Evolutionary conservation across 805 yeast species (phyloP).

Genomic region (Yarrowia sp.): DNA sequence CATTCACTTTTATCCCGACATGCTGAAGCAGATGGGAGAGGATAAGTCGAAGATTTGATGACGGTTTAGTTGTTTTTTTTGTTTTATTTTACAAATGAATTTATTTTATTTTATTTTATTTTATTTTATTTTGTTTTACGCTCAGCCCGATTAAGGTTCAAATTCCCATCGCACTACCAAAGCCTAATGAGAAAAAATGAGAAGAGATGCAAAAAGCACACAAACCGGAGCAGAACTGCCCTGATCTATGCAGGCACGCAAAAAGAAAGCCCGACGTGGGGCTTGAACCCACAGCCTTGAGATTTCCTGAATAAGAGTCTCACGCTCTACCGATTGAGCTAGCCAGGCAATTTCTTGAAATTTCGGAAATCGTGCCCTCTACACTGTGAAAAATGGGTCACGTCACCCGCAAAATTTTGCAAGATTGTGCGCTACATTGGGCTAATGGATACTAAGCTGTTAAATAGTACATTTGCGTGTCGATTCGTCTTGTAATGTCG

Average conservation of each 20-base stretch:
- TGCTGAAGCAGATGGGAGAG: not conserved
- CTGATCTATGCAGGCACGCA: not conserved
- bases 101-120: too few species aligned
- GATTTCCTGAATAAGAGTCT: conserved; percentile 14
- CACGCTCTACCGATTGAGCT: conserved; percentile 26
- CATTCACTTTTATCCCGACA: not conserved
- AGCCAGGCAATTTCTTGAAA: conserved; percentile 3
- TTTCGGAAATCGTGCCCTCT: not conserved
- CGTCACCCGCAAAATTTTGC: not conserved
- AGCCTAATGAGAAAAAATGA: not conserved
- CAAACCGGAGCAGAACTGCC: not conserved
- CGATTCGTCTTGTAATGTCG: too few species aligned
- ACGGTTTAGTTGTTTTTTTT: not conserved
- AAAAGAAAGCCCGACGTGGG: conserved; percentile 26
- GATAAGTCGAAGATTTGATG: conserved; percentile 2
- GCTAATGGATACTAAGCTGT: too few species aligned
- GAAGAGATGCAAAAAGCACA: not conserved
- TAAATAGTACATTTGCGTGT: too few species aligned
- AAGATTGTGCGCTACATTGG: too few species aligned
- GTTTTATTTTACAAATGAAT: not conserved
- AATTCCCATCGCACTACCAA: not conserved
- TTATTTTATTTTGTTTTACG: too few species aligned
- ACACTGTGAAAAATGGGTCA: not conserved
- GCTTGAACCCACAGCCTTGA: conserved; percentile 26
- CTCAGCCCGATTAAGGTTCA: too few species aligned